Percentiles rank a stretch among this genome's conserved stretches.
phyloP scores from a whole-genome alignment of 2,329 filamentous ascomycete genomes.

The Pyricularia sp. region DNA sequence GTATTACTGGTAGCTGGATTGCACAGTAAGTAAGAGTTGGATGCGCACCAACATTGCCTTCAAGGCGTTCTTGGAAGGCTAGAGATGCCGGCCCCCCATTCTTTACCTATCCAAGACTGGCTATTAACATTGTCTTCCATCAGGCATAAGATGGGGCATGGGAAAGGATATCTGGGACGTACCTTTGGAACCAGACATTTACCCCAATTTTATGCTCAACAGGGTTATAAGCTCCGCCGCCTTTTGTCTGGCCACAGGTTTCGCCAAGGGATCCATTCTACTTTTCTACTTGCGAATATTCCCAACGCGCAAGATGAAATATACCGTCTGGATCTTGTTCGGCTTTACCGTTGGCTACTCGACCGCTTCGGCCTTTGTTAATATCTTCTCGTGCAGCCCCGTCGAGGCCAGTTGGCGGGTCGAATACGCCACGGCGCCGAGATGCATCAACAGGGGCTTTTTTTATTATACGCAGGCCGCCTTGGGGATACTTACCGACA shows the following conservation, averaged over 20 bases:
- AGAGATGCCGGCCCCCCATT: too few relatives aligned
- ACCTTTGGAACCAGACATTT: slow-evolving; percentile 14
- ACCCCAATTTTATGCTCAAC: neutral
- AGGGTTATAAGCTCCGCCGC: slow-evolving; percentile 19
- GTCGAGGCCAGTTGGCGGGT: neutral
- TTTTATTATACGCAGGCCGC: neutral
- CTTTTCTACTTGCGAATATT: slow-evolving; percentile 29
- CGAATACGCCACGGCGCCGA: neutral
- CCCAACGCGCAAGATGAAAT: slow-evolving; percentile 36
- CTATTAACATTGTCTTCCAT: neutral
- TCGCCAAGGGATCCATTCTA: slow-evolving; percentile 25
- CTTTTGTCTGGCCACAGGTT: slow-evolving; percentile 18
- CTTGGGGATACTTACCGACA: neutral
- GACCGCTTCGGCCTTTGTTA: neutral
- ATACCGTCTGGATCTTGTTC: slow-evolving; percentile 23
- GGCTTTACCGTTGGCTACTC: neutral
- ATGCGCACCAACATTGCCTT: too few relatives aligned
- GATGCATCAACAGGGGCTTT: neutral
- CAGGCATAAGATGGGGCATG: slow-evolving; percentile 19
- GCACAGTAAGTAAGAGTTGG: neutral
- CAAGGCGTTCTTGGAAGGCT: too few relatives aligned
- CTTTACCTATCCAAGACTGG: neutral
- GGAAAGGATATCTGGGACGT: slow-evolving; percentile 35
- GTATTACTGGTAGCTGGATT: neutral
- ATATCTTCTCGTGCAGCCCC: neutral